Conservation (phyloP, 2,329 filamentous ascomycete species). For the Penicillium brasilianum region DNA sequence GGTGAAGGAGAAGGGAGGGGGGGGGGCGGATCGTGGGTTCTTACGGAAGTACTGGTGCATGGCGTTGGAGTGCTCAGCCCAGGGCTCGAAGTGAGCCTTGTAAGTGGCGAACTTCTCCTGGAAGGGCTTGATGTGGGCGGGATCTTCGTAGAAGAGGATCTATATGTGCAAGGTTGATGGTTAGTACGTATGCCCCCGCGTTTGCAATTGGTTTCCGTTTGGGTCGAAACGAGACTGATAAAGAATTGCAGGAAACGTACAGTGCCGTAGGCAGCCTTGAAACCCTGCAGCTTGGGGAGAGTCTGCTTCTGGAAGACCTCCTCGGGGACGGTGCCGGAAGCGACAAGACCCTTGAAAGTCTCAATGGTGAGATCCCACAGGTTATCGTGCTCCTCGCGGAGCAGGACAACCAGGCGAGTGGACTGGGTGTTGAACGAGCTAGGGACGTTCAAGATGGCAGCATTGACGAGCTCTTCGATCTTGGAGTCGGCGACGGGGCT, state of each 20-base stretch:
- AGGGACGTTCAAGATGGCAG: constrained; percentile 70
- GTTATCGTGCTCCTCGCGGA: constrained; percentile 82
- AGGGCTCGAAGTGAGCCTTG: constrained; percentile 78
- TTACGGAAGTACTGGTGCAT: constrained; percentile 76
- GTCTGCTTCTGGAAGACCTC: constrained; percentile 62
- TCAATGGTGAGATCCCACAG: constrained; percentile 78
- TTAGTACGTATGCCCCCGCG: neutral
- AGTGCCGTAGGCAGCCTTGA: constrained; percentile 76
- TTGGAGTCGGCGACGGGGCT: constrained; percentile 43
- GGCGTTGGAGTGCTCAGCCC: constrained; percentile 76
- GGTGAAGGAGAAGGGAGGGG: neutral
- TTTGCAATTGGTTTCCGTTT: neutral
- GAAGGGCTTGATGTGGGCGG: constrained; percentile 66
- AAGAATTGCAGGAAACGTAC: constrained; percentile 54
- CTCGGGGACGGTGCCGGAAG: constrained; percentile 51
- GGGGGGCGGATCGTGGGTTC: too few relatives aligned
- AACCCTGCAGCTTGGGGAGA: constrained; percentile 58
- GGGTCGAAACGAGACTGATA: neutral
- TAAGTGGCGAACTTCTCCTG: constrained; percentile 73
- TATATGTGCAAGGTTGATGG: constrained; percentile 16
- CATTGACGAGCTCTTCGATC: constrained; percentile 45
- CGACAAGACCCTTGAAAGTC: constrained; percentile 70
- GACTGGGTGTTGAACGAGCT: constrained; percentile 89
- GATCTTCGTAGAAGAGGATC: constrained; percentile 86
- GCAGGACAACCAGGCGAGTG: constrained; percentile 76